Conservation (phyloP, 139 green algal species). For the Parachlorella kessleri region DNA sequence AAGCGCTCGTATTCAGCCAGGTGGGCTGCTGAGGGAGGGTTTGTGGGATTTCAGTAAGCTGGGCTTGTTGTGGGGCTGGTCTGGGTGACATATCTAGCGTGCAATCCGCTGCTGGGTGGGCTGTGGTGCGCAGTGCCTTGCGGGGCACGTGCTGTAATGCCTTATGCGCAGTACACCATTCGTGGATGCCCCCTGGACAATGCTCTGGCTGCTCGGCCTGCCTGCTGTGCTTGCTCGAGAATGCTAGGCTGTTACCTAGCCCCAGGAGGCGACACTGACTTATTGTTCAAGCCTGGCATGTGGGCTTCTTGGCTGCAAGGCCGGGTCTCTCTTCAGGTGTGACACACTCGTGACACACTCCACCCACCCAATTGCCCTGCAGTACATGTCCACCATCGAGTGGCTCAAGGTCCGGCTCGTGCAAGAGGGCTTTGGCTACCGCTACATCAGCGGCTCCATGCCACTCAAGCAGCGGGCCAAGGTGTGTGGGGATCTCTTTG, state of each 20-base stretch:
- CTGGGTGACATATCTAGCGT: too few species aligned
- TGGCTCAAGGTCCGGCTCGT: conserved; percentile 60
- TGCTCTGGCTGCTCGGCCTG: background rate
- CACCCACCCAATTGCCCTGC: background rate
- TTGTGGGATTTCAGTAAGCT: too few species aligned
- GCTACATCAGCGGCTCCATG: conserved; percentile 70
- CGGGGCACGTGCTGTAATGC: too few species aligned
- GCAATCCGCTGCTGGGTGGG: too few species aligned
- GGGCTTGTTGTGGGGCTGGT: too few species aligned
- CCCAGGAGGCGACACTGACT: too few species aligned
- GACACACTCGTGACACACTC: background rate
- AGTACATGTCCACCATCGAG: conserved; percentile 54
- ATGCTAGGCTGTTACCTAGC: too few species aligned
- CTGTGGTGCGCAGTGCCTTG: too few species aligned
- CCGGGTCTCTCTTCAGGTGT: background rate
- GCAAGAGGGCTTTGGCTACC: conserved; percentile 57
- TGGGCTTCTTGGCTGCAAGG: background rate
- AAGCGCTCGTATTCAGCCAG: conserved; percentile 82
- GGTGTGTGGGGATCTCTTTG: conserved; percentile 15
- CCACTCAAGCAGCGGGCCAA: conserved; percentile 55
- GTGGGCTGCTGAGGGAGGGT: too few species aligned
- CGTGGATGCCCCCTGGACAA: background rate
- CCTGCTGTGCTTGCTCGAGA: background rate
- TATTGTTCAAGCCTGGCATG: conserved; percentile 23
- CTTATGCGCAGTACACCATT: too few species aligned